A percentile compares a stretch with the other conserved stretches of the same genome.
These are phyloP conservation scores for Lentinula raphanica DNA, from an alignment of 768 basidiomycete genomes.

Conservation along the genomic window DNA sequence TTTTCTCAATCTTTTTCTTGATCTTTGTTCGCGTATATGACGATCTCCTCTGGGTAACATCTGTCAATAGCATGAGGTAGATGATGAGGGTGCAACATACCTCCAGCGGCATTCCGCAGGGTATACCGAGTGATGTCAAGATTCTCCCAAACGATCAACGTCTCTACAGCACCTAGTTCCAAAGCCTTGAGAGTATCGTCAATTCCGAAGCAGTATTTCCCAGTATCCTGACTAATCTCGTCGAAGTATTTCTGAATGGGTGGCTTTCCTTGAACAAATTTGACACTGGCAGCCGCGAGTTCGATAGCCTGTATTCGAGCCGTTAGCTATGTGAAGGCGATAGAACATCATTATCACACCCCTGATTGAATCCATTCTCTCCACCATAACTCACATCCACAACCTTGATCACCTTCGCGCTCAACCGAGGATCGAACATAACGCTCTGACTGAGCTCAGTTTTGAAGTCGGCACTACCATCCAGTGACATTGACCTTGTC, in stretches of 20 bases:
- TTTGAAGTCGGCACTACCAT: slow-evolving; percentile 96
- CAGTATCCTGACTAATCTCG: slow-evolving; percentile 96
- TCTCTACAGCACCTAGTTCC: slow-evolving; percentile 95
- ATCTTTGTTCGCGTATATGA: slow-evolving; percentile 74
- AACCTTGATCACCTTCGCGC: slow-evolving; percentile 91
- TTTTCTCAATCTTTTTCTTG: slow-evolving; percentile 92
- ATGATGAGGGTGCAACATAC: slow-evolving; percentile 31
- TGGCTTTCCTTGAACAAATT: slow-evolving; percentile 98
- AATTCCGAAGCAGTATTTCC: slow-evolving; percentile 95
- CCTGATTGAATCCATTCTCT: slow-evolving; percentile 99
- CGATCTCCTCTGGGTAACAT: slow-evolving; percentile 60
- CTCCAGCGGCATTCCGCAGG: slow-evolving; percentile 88
- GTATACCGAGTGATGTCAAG: slow-evolving; percentile 85
- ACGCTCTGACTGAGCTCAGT: slow-evolving; percentile 95
- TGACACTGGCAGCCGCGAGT: slow-evolving; percentile 95
- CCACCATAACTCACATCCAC: slow-evolving; percentile 99
- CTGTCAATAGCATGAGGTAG: neutral
- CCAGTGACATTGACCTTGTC: slow-evolving; percentile 99
- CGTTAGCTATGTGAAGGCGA: neutral
- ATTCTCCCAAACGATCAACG: slow-evolving; percentile 98
- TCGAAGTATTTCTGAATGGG: slow-evolving; percentile 98
- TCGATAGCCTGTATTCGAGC: slow-evolving; percentile 77
- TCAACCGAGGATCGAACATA: slow-evolving; percentile 88
- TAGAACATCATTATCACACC: slow-evolving; percentile 28
- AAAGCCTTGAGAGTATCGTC: slow-evolving; percentile 95